A percentile compares a stretch with the other conserved stretches of the same genome.
phyloP scores from a whole-genome alignment of 768 basidiomycete genomes.

The Candolleomyces eurysporus region DNA sequence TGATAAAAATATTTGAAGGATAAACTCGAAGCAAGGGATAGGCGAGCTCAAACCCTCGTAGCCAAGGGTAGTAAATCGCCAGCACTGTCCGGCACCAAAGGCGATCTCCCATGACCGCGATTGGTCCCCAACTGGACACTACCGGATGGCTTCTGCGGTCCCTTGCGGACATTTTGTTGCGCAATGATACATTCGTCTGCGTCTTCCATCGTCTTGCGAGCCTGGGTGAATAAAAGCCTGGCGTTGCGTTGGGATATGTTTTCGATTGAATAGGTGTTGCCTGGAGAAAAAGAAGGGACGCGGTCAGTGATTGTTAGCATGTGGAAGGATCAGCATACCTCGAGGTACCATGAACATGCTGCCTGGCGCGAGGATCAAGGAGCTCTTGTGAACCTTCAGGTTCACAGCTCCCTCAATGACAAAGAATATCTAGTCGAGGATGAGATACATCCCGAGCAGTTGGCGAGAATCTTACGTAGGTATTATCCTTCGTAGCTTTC shows the following conservation, averaged over 20 bases:
- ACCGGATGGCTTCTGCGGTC: no score
- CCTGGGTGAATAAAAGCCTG: slow-evolving; percentile 90
- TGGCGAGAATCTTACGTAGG: slow-evolving; percentile 33
- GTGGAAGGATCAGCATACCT: slow-evolving; percentile 45
- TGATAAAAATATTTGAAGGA: no score
- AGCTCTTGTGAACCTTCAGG: slow-evolving; percentile 78
- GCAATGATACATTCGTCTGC: slow-evolving; percentile 19
- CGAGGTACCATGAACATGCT: slow-evolving; percentile 90
- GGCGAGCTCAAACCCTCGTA: neutral
- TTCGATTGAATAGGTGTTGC: slow-evolving; percentile 87
- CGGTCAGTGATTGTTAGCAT: neutral
- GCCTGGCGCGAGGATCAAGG: slow-evolving; percentile 74
- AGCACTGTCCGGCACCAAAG: neutral
- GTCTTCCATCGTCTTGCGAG: slow-evolving; percentile 41
- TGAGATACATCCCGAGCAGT: no score
- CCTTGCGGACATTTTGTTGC: no score
- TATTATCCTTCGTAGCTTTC: slow-evolving; percentile 91
- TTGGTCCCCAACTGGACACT: no score
- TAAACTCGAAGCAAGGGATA: no score
- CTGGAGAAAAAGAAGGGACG: slow-evolving; percentile 33
- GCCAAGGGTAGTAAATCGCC: neutral
- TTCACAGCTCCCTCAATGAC: slow-evolving; percentile 88
- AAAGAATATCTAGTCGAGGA: slow-evolving; percentile 43
- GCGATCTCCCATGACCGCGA: no score
- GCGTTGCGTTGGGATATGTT: slow-evolving; percentile 82